Conservation (phyloP, 176 grass and related monocot species). For the Oryza australiensis region DNA sequence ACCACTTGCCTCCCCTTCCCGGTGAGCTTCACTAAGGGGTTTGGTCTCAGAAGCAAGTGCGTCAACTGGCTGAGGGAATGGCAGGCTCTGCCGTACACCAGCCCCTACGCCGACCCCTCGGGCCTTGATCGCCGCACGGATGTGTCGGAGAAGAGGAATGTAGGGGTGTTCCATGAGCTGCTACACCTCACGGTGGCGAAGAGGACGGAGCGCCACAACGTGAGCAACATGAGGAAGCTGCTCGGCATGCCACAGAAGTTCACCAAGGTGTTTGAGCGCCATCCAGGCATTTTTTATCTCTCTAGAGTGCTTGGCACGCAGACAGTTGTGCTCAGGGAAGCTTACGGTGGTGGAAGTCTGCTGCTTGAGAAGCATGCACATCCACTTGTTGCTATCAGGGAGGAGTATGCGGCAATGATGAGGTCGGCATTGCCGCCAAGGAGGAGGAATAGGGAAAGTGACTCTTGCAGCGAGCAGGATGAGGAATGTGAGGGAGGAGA, state of each 20-base stretch:
- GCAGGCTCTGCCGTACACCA: conserved; percentile 71
- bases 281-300: conserved; percentile 73
- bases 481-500: conserved; percentile 19
- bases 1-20: conserved; percentile 58
- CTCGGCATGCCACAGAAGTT: conserved; percentile 80
- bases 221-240: conserved; percentile 78
- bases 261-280: conserved; percentile 86
- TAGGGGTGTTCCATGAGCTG: conserved; percentile 83
- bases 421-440: conserved; percentile 42
- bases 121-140: conserved; percentile 65
- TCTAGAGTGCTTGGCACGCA: conserved; percentile 63
- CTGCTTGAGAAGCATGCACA: conserved; percentile 52
- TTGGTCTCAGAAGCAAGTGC: conserved; percentile 66
- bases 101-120: conserved; percentile 58
- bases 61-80: conserved; percentile 69
- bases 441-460: conserved; percentile 3
- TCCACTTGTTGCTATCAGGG: conserved; percentile 58
- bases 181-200: conserved; percentile 73
- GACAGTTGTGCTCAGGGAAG: conserved; percentile 72
- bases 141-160: conserved; percentile 71
- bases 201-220: conserved; percentile 63
- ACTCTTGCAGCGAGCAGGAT: neutral
- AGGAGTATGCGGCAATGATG: conserved; percentile 61
- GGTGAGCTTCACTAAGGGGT: conserved; percentile 66
- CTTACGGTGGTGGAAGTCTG: conserved; percentile 49